These are phyloP conservation scores for Fonticula alba DNA, from an alignment of 78 protist species.

Conservation along the genomic window DNA sequence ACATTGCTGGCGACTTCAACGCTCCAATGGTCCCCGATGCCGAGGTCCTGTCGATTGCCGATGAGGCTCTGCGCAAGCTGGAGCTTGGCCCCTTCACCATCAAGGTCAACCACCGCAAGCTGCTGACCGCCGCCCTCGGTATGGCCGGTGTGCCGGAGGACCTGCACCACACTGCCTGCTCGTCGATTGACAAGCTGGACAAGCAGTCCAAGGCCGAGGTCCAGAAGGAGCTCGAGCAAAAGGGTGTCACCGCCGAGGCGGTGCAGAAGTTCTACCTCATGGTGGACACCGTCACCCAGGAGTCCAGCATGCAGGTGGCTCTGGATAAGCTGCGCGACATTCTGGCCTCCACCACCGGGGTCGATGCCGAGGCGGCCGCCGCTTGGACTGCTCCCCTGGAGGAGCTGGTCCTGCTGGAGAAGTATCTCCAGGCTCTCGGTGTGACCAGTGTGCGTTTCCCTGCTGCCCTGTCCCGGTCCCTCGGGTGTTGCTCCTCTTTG, in stretches of 20 bases:
- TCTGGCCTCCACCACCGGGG: too few relatives aligned
- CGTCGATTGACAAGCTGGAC: conserved; percentile 86
- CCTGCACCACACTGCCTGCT: conserved; percentile 59
- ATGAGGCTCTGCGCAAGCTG: conserved; percentile 50
- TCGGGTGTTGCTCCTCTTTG: too few relatives aligned
- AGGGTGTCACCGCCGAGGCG: too few relatives aligned
- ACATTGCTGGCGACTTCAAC: conserved; percentile 71
- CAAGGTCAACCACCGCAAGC: conserved; percentile 60
- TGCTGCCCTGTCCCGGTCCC: too few relatives aligned
- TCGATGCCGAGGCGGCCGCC: conserved; percentile 28
- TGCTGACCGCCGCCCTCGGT: conserved; percentile 61
- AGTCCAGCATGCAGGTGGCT: too few relatives aligned
- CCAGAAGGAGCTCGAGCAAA: conserved; percentile 55
- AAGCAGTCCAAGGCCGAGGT: conserved; percentile 71
- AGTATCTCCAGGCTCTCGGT: too few relatives aligned
- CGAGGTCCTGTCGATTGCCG: conserved; percentile 48
- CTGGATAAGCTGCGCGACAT: too few relatives aligned
- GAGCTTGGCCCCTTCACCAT: conserved; percentile 41
- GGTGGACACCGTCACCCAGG: too few relatives aligned
- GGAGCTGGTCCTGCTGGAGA: too few relatives aligned
- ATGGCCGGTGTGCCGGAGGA: conserved; percentile 74
- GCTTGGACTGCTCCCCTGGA: too few relatives aligned
- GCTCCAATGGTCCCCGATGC: conserved; percentile 85
- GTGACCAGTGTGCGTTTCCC: too few relatives aligned
- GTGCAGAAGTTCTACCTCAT: too few relatives aligned